These are phyloP conservation scores for Macrophomina pseudophaseolina DNA, from an alignment of 2,329 filamentous ascomycete genomes.

Conservation along the genomic window DNA sequence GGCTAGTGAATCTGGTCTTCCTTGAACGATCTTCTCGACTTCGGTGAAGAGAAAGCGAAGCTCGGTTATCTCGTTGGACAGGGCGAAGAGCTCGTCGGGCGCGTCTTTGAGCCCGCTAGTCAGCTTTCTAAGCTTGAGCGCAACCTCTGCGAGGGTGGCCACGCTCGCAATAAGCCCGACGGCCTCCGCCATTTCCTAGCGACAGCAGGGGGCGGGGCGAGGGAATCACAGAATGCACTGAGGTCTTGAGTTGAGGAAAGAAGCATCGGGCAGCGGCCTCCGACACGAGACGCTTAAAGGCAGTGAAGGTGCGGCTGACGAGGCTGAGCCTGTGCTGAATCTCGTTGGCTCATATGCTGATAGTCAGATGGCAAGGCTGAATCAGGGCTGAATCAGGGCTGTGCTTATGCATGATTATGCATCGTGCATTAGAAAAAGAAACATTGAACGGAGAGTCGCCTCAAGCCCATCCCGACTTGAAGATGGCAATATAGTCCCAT, in stretches of 20 bases:
- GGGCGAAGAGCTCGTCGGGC: constrained; percentile 9
- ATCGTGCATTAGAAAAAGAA: neutral
- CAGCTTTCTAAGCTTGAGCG: neutral
- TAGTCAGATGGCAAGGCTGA: neutral
- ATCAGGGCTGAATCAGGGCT: neutral
- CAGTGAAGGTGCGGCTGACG: too few relatives aligned
- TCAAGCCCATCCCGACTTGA: too few relatives aligned
- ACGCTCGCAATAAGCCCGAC: constrained; percentile 15
- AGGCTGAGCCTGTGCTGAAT: neutral
- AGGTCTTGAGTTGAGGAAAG: neutral
- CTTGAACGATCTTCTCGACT: neutral
- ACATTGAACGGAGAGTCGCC: too few relatives aligned
- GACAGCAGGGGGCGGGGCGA: neutral
- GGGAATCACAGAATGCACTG: neutral
- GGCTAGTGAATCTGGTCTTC: neutral
- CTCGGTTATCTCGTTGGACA: constrained; percentile 13
- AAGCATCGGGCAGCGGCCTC: neutral
- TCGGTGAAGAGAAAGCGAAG: constrained; percentile 6
- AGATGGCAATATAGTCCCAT: too few relatives aligned
- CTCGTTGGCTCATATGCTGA: too few relatives aligned
- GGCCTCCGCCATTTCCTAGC: neutral
- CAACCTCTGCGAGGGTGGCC: neutral
- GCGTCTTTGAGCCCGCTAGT: neutral
- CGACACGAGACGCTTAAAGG: neutral
- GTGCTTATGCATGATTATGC: neutral